Evolutionary conservation across 805 yeast genomes (phyloP).

Genomic region (Saccharomycopsis lassenensis): DNA sequence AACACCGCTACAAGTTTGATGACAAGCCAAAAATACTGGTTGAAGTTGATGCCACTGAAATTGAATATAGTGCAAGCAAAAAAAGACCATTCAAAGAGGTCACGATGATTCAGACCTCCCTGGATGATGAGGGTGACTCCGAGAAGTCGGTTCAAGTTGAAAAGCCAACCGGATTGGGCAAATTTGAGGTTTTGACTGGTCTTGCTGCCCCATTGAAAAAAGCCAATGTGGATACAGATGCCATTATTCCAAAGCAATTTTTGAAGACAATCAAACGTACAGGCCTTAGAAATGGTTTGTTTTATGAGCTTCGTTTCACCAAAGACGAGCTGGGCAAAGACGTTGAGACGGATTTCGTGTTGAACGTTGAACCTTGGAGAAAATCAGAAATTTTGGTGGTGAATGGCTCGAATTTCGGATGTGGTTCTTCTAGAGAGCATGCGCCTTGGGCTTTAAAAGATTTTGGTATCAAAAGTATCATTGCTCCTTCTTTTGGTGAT

Average conservation of each 20-base stretch:
- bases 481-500: conserved; percentile 98
- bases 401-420: conserved; percentile 95
- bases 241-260: conserved; percentile 97
- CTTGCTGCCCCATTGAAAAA: conserved; percentile 89
- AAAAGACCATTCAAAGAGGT: too few species aligned
- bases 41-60: conserved; percentile 23
- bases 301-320: conserved; percentile 79
- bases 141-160: conserved; percentile 20
- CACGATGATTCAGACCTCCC: too few species aligned
- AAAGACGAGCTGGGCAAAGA: conserved; percentile 55
- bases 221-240: conserved; percentile 97
- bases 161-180: conserved; percentile 50
- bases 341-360: conserved; percentile 77
- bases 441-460: conserved; percentile 99
- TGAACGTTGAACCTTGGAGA: conserved; percentile 78
- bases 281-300: conserved; percentile 78
- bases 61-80: too few species aligned
- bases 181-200: conserved; percentile 67
- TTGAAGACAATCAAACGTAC: conserved; percentile 96
- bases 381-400: conserved; percentile 76
- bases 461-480: conserved; percentile 90
- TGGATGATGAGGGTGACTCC: conserved; percentile 39
- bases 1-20: conserved; percentile 47
- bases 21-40: conserved; percentile 42
- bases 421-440: conserved; percentile 98